Evolutionary conservation across 352 stramenopile genomes (phyloP), one percentile per base, ranked within the genome.

Genomic region (Thalassiosira allenii): DNA sequence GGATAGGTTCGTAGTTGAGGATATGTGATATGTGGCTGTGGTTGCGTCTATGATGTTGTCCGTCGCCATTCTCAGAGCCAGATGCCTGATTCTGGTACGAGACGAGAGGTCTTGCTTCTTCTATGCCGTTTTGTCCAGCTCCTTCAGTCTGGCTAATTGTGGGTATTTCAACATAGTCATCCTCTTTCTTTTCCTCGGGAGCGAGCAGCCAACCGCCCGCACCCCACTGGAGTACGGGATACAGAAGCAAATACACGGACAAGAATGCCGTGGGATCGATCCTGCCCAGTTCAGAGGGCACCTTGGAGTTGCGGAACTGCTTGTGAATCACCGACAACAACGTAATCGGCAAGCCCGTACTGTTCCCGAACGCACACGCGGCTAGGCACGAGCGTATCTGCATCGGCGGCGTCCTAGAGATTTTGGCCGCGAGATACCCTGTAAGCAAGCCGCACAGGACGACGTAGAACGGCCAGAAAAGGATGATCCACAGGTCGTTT

Each of bases 141-240:
- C 22, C 37, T 61, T 33, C 32, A 37, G 54, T 14, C 37, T 37
- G 17, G 37, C 37, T 47, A 17, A 47, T 47, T 47, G 37, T 9
- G 22, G 14, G 29, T 20, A 22, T 71, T 43, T 29, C 61, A 6
- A 43, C 20, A 49, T 81, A 25, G 57, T 61, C 30, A 30, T 83
- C 49, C n/a, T 57, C 34, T 17, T 51, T 53, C 20, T 79, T 44
- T 47, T 83, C 69, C 6, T 71, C 53, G 29, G 89, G 87, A 34
- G 87, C 84, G n/a, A 94, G 52, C 20, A 94, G 47, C 84, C 85
- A 91, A 25, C 89, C 87, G 29, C 89, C 89, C 37, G 9, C 37
- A 33, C 84, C 81, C 89, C 89, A 94, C 49, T 94, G 89, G 8
- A 94, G 49, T 0, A 92, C 72, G n/a, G 89, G 87, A 80, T 94